A percentile compares a stretch with the other conserved stretches of the same genome.
Evolutionary conservation across 768 basidiomycete species (phyloP).

Genomic region (Roridomyces roridus): DNA sequence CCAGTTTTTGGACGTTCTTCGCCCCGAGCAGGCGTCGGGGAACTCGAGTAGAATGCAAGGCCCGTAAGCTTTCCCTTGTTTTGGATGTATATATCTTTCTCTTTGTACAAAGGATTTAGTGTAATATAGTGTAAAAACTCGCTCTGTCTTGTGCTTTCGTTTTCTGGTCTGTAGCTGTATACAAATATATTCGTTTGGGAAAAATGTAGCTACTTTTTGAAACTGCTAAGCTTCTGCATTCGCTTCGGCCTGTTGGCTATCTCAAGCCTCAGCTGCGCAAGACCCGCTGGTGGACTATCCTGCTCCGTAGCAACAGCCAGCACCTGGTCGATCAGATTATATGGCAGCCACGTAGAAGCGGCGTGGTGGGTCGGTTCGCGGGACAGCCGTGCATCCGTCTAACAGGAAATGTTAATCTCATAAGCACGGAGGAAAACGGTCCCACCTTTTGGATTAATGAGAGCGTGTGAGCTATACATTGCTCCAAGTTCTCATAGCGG

Average conservation of each 20-base stretch:
- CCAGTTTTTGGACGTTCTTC: constrained; percentile 68
- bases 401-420: constrained; percentile 17
- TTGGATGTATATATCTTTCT: constrained; percentile 29
- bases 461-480: constrained; percentile 77
- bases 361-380: constrained; percentile 61
- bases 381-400: constrained; percentile 62
- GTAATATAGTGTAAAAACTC: constrained; percentile 11
- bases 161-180: constrained; percentile 16
- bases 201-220: constrained; percentile 29
- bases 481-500: constrained; percentile 78
- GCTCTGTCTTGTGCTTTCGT: constrained; percentile 21
- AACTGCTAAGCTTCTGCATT: constrained; percentile 67
- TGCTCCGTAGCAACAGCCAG: constrained; percentile 66
- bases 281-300: constrained; percentile 52
- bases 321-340: constrained; percentile 84
- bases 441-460: constrained; percentile 74
- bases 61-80: constrained; percentile 15
- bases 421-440: constrained; percentile 7
- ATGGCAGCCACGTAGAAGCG: constrained; percentile 79
- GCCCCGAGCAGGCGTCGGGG: constrained; percentile 44
- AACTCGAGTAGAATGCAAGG: constrained; percentile 29
- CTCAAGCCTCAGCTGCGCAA: constrained; percentile 62
- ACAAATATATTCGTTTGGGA: constrained; percentile 10
- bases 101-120: constrained; percentile 29
- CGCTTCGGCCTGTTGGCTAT: constrained; percentile 69